Evolutionary conservation across 305 asterid species (phyloP), one percentile per base, ranked within the genome.

Genomic region (Rubia tinctorum): DNA sequence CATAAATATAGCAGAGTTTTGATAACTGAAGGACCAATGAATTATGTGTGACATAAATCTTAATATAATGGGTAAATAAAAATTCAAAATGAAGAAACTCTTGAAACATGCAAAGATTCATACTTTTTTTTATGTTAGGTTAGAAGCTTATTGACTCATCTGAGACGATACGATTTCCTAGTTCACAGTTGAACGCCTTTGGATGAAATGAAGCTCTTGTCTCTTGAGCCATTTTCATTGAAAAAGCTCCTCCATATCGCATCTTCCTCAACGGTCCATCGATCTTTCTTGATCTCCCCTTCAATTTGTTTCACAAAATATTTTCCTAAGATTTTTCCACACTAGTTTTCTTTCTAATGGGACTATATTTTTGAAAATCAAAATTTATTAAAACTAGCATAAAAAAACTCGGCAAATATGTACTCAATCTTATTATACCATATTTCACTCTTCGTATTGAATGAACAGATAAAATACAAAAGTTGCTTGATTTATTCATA

Each of bases 141-240:
- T 93, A 83, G n/a, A 77, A 94, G 98, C 84, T 90, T 94, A 72
- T 94, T 94, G 61, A 94, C 98, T 97, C 98, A 94, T 18, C 98
- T 92, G 75, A 94, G 96, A 64, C 97, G 91, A 74, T 97, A 94
- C n/a, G 98, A 94, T 66, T 94, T 94, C 17, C 97, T 97, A 65
- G 97, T 88, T 13, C 98, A 87, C 15, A 75, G 82, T 67, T 91
- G 71, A 23, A 94, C 93, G 58, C 98, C 98, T 84, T 91, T 91
- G 96, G 93, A 91, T 90, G 93, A 97, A 93, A 93, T 86, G 96
- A 97, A 91, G 95, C 97, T 93, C 98, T 97, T 91, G 73, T 91
- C 95, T 71, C 93, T 63, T 1, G 97, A 90, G 18, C 99, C 99
- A 69, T 87, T 78, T 37, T 87, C 90, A 39, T 73, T 84, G 14